phyloP scores from a whole-genome alignment of 129 eudicot species.

The Apium graveolens region DNA sequence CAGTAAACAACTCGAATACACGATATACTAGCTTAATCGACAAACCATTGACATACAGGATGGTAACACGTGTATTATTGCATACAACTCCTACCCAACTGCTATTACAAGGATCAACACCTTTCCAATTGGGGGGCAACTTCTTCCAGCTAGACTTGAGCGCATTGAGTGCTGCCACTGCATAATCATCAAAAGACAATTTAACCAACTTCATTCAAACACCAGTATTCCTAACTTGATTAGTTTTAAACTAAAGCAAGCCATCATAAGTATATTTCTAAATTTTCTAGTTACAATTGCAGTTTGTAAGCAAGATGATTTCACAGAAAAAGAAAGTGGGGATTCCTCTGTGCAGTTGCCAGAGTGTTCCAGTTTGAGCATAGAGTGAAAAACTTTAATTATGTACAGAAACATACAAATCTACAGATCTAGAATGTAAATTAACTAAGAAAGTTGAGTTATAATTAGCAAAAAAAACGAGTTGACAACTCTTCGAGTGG shows the following conservation, averaged over 20 bases:
- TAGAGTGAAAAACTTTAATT: background rate
- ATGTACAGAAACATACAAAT: background rate
- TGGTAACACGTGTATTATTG: conserved; percentile 48
- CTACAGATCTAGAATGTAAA: background rate
- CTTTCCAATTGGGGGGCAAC: conserved; percentile 73
- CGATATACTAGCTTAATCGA: background rate
- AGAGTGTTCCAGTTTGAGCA: background rate
- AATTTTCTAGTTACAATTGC: background rate
- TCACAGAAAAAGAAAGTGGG: background rate
- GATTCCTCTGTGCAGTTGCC: background rate
- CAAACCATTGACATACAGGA: conserved; percentile 41
- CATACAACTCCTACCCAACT: conserved; percentile 81
- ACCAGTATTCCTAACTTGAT: background rate
- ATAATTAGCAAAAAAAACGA: background rate
- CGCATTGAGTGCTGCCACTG: conserved; percentile 47
- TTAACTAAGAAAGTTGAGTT: background rate
- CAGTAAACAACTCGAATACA: background rate
- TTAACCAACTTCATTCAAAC: background rate
- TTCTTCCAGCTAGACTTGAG: conserved; percentile 63
- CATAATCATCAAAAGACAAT: conserved; percentile 7
- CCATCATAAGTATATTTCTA: background rate
- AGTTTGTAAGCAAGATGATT: background rate
- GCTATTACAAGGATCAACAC: conserved; percentile 77
- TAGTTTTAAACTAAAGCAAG: background rate
- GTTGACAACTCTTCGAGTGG: background rate